Evolutionary conservation across 176 grass and related monocot genomes (phyloP).

Genomic region (Microstegium vimineum): DNA sequence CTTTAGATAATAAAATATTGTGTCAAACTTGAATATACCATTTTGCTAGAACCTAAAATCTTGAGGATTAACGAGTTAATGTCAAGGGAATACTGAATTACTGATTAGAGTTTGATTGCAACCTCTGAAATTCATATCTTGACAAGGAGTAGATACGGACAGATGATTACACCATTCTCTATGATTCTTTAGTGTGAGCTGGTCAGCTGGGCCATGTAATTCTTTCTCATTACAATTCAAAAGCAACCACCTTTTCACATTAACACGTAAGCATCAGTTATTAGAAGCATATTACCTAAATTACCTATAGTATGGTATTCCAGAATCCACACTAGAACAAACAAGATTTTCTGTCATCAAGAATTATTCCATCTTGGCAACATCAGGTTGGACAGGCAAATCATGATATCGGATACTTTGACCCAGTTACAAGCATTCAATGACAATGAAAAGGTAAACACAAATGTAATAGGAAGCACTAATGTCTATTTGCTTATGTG

Average conservation of each 20-base stretch:
- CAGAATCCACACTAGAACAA: background rate
- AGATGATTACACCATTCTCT: background rate
- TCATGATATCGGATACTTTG: background rate
- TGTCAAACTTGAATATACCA: background rate
- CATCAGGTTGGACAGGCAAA: background rate
- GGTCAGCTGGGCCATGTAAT: background rate
- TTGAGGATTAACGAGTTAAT: background rate
- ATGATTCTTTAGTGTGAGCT: background rate
- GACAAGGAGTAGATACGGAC: background rate
- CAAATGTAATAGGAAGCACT: background rate
- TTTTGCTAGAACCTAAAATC: background rate
- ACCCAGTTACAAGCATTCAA: conserved; percentile 30
- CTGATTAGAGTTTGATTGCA: background rate
- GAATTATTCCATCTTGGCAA: background rate
- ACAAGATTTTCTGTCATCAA: background rate
- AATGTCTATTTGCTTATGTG: conserved; percentile 55
- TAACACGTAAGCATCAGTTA: background rate
- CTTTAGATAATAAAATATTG: background rate
- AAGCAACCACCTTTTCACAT: background rate
- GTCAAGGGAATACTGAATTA: background rate
- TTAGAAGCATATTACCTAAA: background rate
- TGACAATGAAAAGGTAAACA: conserved; percentile 1
- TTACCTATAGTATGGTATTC: background rate
- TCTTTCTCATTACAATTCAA: background rate
- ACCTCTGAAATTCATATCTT: background rate